Base-by-base conservation (phyloP, 2,329 filamentous ascomycete genomes). In the Aspergillus sclerotialis region DNA sequence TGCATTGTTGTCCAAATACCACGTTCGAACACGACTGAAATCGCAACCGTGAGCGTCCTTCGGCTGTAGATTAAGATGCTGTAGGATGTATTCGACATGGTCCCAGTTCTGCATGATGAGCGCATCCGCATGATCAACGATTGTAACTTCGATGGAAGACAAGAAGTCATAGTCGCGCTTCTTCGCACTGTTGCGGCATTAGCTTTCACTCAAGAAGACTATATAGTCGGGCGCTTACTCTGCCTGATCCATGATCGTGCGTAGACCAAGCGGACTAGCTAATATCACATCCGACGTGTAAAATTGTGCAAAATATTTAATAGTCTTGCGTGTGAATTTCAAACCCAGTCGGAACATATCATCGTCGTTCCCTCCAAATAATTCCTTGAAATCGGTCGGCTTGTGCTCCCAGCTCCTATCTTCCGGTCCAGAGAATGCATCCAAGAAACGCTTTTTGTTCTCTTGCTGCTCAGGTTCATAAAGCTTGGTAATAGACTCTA, bases 101-200 rank as follows among this genome's bases (percentile, higher is more conserved):
- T 95, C 88, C 89, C 90, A 96, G 59, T 94, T 96, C 60, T 98
- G 92, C 88, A 95, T 95, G 7, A 94, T 76, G 27, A 95, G 75
- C 0, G 88, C 88, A 60, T 96, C 89, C 9, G 87, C 83, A 62
- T 96, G 89, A 58, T 98, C 92, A 40, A 94, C 73, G 30, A 96
- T 72, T 19, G 92, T 80, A 33, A 98, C 64, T 63, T 98, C 92
- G 50, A 98, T 85, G 1, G 90, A 96, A 37, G 84, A 90, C 10
- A 98, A 72, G 56, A 94, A 98, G 61, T 98, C 92, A 49, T 78
- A 80, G 57, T 96, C 90, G 23, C 75, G 64, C 44, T 78, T 79
- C 56, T 82, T 82, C 40, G 69, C 73, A 46, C 67, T 72, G 35
- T 36, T 33, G 11, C 14, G 24, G 11, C 10, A 27, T 39, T 28